Evolutionary conservation across 192 early-diverging fungal genomes (phyloP).

Genomic region (Linnemannia zychae): DNA sequence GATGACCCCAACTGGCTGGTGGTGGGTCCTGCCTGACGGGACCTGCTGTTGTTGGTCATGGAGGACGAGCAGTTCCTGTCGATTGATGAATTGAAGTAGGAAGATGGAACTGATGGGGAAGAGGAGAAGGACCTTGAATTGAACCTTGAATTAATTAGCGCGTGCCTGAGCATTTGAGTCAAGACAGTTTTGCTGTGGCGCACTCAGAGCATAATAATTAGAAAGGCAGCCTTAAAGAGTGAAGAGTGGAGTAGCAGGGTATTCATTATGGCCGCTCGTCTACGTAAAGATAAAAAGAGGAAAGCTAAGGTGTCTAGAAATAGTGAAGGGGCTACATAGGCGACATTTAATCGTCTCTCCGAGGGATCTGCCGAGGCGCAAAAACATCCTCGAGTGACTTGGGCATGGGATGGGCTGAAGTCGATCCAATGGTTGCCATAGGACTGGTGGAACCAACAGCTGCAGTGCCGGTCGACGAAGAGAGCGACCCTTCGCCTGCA

Average conservation of each 20-base stretch:
- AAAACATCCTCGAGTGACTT: conserved; percentile 50
- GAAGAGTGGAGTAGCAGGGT: background rate
- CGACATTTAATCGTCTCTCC: background rate
- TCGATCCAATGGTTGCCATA: conserved; percentile 13
- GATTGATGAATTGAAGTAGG: background rate
- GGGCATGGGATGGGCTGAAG: conserved; percentile 41
- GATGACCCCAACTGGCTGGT: background rate
- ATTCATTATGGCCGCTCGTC: background rate
- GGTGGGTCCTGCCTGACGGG: background rate
- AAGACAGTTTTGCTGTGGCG: background rate
- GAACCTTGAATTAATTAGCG: background rate
- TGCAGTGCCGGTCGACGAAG: background rate
- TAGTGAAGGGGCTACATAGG: background rate
- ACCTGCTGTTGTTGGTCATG: background rate
- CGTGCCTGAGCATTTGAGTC: background rate
- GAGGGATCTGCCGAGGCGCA: conserved; percentile 31
- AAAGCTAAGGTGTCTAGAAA: background rate
- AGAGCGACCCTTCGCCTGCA: background rate
- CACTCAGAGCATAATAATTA: background rate
- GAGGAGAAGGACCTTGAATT: background rate
- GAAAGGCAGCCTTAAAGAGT: background rate
- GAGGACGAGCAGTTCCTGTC: background rate
- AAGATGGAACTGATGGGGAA: background rate
- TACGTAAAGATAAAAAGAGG: background rate
- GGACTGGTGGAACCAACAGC: background rate